Base-by-base conservation (phyloP, 2,329 filamentous ascomycete species). In the Cytospora mali region DNA sequence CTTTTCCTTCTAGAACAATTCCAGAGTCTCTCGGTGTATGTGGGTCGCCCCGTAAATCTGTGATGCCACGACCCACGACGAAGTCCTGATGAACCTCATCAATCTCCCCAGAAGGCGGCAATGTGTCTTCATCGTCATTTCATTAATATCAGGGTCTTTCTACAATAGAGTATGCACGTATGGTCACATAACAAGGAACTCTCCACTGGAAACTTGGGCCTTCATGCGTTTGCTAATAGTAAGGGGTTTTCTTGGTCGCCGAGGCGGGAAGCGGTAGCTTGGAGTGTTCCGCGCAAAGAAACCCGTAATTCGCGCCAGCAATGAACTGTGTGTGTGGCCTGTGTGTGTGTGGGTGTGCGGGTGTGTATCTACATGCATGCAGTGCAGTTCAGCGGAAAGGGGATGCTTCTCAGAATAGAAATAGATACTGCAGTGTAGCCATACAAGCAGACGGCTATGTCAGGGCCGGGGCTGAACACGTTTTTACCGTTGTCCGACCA, bases 1-100 rank as follows among this genome's bases (percentile, higher is more conserved):
- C 16, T 42, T 6, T 42, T 42, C 51, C 60, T 62, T 65, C 63
- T 59, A 62, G 63, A 65, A 65, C 55, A 55, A 65, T 65, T 65
- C n/a, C n/a, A n/a, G n/a, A n/a, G n/a, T n/a, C 33, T 42, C 54
- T 54, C 39, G 51, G 60, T 62, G 31, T 54, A 27, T 27, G 51
- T 59, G 63, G 59, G 35, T 53, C 51, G 59, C 60, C 48, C 31
- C 53, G 52, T 48, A 62, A 62, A 57, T 59, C 31, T 49, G 51
- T 59, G 51, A 51, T 62, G 51, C 39, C 55, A 35, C 46, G 59
- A 58, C 59, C 58, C 62, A 62, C 59, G 55, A 49, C 55, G 31
- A 54, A 52, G 63, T 59, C 55, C 59, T 60, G 49, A 48, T 54
- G 48, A 52, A 33, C 53, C 50, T 62, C 59, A 35, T n/a, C 14